A percentile compares a stretch with the other conserved stretches of the same genome.
Conservation (phyloP, 169 alveolate genomes). For the Plasmodium coatneyi region DNA sequence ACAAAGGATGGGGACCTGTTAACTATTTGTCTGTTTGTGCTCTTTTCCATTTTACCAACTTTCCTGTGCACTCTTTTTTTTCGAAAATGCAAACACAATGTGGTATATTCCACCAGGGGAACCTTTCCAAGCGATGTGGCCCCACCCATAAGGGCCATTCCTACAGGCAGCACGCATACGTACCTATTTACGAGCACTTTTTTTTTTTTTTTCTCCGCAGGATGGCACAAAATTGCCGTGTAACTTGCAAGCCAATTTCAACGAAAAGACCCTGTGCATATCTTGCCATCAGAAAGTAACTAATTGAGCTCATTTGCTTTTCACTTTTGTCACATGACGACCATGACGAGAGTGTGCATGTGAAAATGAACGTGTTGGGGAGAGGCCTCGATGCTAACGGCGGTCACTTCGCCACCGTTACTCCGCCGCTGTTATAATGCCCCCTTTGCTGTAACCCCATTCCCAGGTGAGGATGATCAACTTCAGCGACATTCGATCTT, state of each 20-base stretch:
- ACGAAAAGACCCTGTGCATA: slow-evolving; percentile 71
- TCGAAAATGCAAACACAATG: too few relatives aligned
- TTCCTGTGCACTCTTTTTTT: not conserved
- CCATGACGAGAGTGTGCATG: not conserved
- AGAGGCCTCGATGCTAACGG: not conserved
- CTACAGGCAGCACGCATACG: too few relatives aligned
- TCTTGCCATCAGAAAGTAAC: slow-evolving; percentile 70
- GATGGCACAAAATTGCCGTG: slow-evolving; percentile 74
- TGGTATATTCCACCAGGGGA: too few relatives aligned
- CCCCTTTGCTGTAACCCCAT: not conserved
- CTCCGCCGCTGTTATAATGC: not conserved
- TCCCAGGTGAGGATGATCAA: slow-evolving; percentile 83
- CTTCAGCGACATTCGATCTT: slow-evolving; percentile 81
- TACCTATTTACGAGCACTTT: too few relatives aligned
- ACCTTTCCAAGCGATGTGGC: too few relatives aligned
- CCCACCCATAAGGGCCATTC: too few relatives aligned
- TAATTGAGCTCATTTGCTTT: not conserved
- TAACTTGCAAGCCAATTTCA: slow-evolving; percentile 66
- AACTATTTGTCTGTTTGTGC: not conserved
- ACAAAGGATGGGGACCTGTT: not conserved
- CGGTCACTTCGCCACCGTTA: not conserved
- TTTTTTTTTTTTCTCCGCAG: slow-evolving; percentile 12
- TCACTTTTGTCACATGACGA: not conserved
- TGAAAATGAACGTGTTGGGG: not conserved
- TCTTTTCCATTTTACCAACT: not conserved